Evolutionary conservation across 352 stramenopile species (phyloP), one percentile per base, ranked within the genome.

Genomic region (Achlya hypogyna): DNA sequence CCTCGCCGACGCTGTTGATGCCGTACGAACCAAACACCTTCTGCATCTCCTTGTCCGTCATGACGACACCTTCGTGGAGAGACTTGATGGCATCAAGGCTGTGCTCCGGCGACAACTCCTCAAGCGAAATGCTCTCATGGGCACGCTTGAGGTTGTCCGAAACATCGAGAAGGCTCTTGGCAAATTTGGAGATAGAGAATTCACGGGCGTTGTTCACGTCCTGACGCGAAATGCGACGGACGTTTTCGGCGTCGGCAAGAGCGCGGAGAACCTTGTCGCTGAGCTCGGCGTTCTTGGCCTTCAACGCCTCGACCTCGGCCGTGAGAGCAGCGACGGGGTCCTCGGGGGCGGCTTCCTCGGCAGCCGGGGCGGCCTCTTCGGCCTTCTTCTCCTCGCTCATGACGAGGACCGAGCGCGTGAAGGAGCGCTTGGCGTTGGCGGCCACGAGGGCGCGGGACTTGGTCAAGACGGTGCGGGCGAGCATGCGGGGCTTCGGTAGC

Each of bases 201-300:
- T 96, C 86, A 34, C 84, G 82, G 45, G 93, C 96, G 43, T 95
- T 92, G 63, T 91, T 82, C 35, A 99, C 91, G 75, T 99, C 97
- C 8, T 91, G 72, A 65, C 84, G 74, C 64, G 95, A 97, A 76
- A 98, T 98, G 40, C 88, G 79, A 45, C 96, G 91, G 69, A 98
- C 96, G 76, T 99, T 99, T 78, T 99, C 96, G 69, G 97, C 95
- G 77, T 99, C 97, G 1, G 97, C 97, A 52, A 98, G 82, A 63
- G 89, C 88, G 62, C 95, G 89, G 66, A 98, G 63, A 27, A 93
- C 68, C 32, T 83, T 76, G 76, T 96, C 87, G 72, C 92, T 96
- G 58, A 91, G 70, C 27, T 96, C 84, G 38, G 80, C 80, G 72
- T 85, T 91, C 71, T 82, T 79, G 64, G 68, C 51, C 73, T 82